Evolutionary conservation across 164 flowering plant species (phyloP).

Genomic region (Kalanchoe fedtschenkoi): DNA sequence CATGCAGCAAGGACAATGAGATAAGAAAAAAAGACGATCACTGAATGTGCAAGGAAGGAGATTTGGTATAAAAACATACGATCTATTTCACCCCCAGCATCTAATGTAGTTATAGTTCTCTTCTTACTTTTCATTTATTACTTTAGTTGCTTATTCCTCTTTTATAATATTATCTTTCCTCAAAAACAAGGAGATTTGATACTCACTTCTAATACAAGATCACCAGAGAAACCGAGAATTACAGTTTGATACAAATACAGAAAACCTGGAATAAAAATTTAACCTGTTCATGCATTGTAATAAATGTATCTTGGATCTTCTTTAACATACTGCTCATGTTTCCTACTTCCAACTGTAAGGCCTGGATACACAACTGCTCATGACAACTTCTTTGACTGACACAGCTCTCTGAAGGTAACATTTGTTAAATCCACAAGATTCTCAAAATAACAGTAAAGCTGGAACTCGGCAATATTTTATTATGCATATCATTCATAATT

Average conservation of each 20-base stretch:
- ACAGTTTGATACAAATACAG: neutral
- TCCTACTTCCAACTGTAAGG: constrained; percentile 36
- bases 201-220: neutral
- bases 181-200: too few relatives aligned
- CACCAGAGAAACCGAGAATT: neutral
- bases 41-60: too few relatives aligned
- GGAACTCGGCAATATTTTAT: neutral
- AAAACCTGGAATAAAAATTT: neutral
- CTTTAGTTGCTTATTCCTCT: too few relatives aligned
- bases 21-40: too few relatives aligned
- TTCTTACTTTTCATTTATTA: too few relatives aligned
- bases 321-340: constrained; percentile 24
- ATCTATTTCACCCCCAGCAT: neutral
- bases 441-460: neutral
- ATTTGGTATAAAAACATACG: too few relatives aligned
- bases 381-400: constrained; percentile 34
- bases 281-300: constrained; percentile 19
- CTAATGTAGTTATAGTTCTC: neutral
- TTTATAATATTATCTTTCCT: too few relatives aligned
- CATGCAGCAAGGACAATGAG: too few relatives aligned
- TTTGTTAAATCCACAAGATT: constrained; percentile 18
- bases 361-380: constrained; percentile 62
- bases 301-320: constrained; percentile 32
- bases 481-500: neutral
- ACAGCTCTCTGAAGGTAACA: constrained; percentile 45